phyloP scores from a whole-genome alignment of 495 filamentous ascomycete genomes.

The Neurospora sp. region DNA sequence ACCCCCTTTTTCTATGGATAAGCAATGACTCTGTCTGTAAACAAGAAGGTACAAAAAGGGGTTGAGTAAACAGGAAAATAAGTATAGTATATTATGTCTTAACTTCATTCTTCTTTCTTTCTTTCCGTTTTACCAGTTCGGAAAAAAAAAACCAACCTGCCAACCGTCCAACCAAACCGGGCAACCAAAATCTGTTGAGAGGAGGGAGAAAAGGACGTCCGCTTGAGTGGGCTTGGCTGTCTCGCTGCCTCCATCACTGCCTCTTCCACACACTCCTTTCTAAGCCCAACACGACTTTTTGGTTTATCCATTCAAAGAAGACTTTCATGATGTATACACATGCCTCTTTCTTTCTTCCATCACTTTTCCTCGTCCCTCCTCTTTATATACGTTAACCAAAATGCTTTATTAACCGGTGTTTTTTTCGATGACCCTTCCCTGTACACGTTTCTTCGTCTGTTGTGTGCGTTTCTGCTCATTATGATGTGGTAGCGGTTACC shows the following conservation, averaged over 20 bases:
- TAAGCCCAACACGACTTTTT: not conserved
- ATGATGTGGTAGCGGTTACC: not conserved
- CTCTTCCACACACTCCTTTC: not conserved
- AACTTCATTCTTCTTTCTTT: not conserved
- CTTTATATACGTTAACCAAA: not conserved
- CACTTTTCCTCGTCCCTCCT: not conserved
- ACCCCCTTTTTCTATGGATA: not conserved
- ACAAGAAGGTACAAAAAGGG: not conserved
- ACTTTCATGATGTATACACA: not conserved
- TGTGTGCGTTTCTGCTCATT: not conserved
- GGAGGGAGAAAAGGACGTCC: not conserved
- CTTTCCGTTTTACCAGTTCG: not conserved
- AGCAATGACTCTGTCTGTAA: not conserved
- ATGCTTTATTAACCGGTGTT: not conserved
- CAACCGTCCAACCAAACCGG: not conserved
- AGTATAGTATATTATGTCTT: not conserved
- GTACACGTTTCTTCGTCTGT: not conserved
- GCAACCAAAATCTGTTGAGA: not conserved
- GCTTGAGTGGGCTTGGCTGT: not conserved
- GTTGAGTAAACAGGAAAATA: not conserved
- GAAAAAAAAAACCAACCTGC: not conserved
- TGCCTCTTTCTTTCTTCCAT: not conserved
- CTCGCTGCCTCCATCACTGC: not conserved
- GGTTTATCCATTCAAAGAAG: not conserved
- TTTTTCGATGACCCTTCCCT: not conserved